Evolutionary conservation across 2,329 filamentous ascomycete genomes (phyloP).

Genomic region (Fonsecaea nubica): DNA sequence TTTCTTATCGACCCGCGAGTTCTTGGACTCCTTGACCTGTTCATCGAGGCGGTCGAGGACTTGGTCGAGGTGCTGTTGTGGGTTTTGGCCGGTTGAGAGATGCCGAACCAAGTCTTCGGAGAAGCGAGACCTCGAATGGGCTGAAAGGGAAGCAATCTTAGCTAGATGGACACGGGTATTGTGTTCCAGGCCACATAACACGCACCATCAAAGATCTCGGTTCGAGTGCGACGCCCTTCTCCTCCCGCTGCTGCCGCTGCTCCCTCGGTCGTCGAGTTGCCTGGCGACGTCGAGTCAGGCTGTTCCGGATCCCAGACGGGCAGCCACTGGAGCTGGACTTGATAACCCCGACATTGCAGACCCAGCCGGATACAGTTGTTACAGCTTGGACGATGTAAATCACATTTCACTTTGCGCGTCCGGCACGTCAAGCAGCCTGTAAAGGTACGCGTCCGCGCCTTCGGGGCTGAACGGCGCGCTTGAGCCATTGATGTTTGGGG

Average conservation of each 20-base stretch:
- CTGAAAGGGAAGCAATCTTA: conserved; percentile 1
- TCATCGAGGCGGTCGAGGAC: conserved; percentile 13
- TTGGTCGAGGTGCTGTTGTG: conserved; percentile 7
- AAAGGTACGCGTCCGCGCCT: conserved; percentile 19
- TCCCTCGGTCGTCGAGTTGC: neutral
- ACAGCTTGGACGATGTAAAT: conserved; percentile 10
- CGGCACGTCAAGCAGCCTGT: conserved; percentile 18
- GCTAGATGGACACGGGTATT: too few relatives aligned
- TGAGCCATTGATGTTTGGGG: neutral
- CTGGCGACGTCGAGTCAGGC: conserved; percentile 7
- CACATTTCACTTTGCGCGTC: conserved; percentile 20
- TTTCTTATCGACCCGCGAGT: neutral
- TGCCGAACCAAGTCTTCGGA: conserved; percentile 18
- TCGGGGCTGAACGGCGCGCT: neutral
- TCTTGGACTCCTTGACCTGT: conserved; percentile 2
- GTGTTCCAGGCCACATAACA: neutral
- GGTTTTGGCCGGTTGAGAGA: conserved; percentile 2
- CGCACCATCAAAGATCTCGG: conserved; percentile 22
- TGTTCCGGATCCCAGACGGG: conserved; percentile 14
- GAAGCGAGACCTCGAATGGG: conserved; percentile 9
- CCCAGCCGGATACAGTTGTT: conserved; percentile 13
- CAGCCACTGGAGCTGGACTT: conserved; percentile 19
- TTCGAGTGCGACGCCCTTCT: conserved; percentile 17
- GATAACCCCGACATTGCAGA: conserved; percentile 15
- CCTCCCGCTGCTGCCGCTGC: too few relatives aligned